These are phyloP conservation scores for Ascosphaera apis DNA, from an alignment of 2,329 filamentous ascomycete species.

Conservation along the genomic window DNA sequence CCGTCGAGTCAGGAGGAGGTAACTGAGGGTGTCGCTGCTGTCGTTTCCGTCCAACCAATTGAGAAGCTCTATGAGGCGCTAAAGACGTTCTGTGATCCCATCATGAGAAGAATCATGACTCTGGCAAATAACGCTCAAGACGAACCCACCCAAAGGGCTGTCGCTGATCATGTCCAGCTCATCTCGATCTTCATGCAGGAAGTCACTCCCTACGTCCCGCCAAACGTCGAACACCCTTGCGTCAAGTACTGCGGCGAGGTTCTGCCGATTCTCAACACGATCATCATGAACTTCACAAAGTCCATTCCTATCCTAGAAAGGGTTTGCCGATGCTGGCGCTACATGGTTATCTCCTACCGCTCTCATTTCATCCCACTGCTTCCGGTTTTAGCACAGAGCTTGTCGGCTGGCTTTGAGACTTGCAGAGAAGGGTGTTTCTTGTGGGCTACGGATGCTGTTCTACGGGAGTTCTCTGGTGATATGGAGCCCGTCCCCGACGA, in stretches of 20 bases:
- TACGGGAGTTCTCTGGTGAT: slow-evolving; percentile 86
- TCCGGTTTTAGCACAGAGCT: slow-evolving; percentile 64
- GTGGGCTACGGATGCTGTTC: slow-evolving; percentile 90
- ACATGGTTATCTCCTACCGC: slow-evolving; percentile 90
- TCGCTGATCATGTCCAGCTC: slow-evolving; percentile 79
- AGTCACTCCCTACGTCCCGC: slow-evolving; percentile 50
- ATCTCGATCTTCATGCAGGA: slow-evolving; percentile 74
- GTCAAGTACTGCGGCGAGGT: slow-evolving; percentile 95
- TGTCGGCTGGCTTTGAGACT: slow-evolving; percentile 60
- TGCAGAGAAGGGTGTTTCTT: slow-evolving; percentile 91
- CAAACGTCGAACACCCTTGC: slow-evolving; percentile 57
- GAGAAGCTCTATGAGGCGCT: slow-evolving; percentile 63
- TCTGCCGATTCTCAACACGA: slow-evolving; percentile 64
- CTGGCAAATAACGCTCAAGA: slow-evolving; percentile 70
- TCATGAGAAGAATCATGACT: slow-evolving; percentile 62
- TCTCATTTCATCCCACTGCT: slow-evolving; percentile 71
- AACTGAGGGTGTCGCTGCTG: slow-evolving; percentile 81
- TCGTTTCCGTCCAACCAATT: slow-evolving; percentile 66
- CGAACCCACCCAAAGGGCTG: slow-evolving; percentile 48
- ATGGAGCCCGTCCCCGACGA: slow-evolving; percentile 58
- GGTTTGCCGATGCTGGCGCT: slow-evolving; percentile 84
- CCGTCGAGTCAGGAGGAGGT: slow-evolving; percentile 81
- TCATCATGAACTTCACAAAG: slow-evolving; percentile 66
- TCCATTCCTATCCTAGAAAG: slow-evolving; percentile 82
- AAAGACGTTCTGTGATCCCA: slow-evolving; percentile 80